Conservation (phyloP, 2,329 filamentous ascomycete species). For the Curvularia lunata region DNA sequence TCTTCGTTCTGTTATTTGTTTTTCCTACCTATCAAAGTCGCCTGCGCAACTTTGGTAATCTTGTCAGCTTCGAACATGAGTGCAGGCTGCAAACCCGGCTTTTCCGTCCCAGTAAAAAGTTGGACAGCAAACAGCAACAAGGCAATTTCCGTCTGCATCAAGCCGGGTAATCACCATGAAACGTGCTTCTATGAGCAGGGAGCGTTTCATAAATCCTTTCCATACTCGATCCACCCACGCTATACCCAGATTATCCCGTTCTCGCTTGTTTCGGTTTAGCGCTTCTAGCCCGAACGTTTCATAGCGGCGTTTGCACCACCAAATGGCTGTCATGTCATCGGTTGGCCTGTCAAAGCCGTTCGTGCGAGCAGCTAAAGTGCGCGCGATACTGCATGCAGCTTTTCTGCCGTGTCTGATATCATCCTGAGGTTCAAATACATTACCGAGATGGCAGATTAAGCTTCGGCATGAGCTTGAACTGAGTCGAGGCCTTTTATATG, state of each 20-base stretch:
- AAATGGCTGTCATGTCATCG: constrained; percentile 16
- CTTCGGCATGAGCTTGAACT: constrained; percentile 9
- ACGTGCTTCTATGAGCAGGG: constrained; percentile 26
- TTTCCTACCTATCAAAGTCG: neutral
- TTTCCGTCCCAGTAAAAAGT: neutral
- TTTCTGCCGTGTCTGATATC: constrained; percentile 10
- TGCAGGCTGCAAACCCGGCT: neutral
- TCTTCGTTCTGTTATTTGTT: neutral
- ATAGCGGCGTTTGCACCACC: constrained; percentile 21
- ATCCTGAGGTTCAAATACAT: neutral
- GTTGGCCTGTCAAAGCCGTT: constrained; percentile 17
- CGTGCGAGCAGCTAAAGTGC: constrained; percentile 14
- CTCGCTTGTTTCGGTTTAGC: constrained; percentile 13
- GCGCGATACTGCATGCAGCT: constrained; percentile 25
- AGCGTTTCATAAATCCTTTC: constrained; percentile 21
- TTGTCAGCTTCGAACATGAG: neutral
- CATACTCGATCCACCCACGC: constrained; percentile 18
- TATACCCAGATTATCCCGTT: constrained; percentile 1
- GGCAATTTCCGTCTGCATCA: constrained; percentile 6
- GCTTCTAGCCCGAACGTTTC: constrained; percentile 25
- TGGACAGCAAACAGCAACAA: neutral
- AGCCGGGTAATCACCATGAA: constrained; percentile 19
- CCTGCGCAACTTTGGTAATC: neutral
- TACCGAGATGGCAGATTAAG: constrained; percentile 5
- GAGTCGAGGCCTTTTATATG: constrained; percentile 17